Evolutionary conservation across 371 early-diverging fungal genomes (phyloP).

Genomic region (Mucor mucedo): DNA sequence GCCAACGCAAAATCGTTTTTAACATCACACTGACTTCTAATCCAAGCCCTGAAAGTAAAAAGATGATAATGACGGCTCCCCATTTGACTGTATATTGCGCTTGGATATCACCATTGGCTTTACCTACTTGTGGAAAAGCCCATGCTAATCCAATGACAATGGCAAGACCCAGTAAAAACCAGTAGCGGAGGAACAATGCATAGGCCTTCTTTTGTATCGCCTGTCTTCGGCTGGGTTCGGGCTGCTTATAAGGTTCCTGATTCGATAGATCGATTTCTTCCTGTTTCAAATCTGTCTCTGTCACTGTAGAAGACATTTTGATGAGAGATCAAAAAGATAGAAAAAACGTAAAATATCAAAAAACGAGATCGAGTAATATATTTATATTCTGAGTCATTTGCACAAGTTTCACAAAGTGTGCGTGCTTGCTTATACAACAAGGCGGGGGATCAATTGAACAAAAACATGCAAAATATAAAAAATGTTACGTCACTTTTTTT

Average conservation of each 20-base stretch:
- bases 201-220: background rate
- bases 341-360: background rate
- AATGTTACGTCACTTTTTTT: background rate
- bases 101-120: conserved; percentile 61
- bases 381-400: conserved; percentile 3
- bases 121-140: conserved; percentile 68
- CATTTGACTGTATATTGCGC: conserved; percentile 74
- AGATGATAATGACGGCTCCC: conserved; percentile 70
- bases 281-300: background rate
- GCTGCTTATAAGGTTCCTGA: background rate
- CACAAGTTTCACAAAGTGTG: background rate
- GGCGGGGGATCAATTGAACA: too few relatives aligned
- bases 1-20: conserved; percentile 61
- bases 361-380: background rate
- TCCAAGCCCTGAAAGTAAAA: conserved; percentile 72
- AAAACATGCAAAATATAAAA: too few relatives aligned
- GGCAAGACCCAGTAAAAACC: conserved; percentile 68
- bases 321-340: background rate
- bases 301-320: conserved; percentile 13
- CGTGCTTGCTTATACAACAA: background rate
- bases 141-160: conserved; percentile 70
- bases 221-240: background rate
- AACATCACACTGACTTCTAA: conserved; percentile 68
- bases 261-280: background rate
- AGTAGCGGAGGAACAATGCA: conserved; percentile 34